These are phyloP conservation scores for Colletotrichum acutatum DNA, from an alignment of 2,329 filamentous ascomycete genomes.

Conservation along the genomic window DNA sequence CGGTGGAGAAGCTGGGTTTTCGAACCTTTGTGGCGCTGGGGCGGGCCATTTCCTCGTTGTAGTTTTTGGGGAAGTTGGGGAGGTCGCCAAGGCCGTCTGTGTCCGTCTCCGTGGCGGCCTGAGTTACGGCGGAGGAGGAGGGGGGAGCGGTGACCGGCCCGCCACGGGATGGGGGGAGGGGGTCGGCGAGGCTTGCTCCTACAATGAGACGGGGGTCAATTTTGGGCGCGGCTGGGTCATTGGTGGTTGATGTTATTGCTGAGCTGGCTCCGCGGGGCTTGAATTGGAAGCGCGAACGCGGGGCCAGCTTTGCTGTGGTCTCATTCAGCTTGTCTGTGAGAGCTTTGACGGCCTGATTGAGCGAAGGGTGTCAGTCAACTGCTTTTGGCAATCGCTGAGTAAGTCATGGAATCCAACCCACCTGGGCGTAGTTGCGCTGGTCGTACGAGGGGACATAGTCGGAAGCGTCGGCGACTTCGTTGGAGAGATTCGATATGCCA, in stretches of 20 bases:
- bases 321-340: conserved; percentile 82
- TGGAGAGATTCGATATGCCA: conserved; percentile 82
- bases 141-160: conserved; percentile 33
- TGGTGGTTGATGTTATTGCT: conserved; percentile 36
- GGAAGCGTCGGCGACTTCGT: conserved; percentile 85
- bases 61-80: conserved; percentile 57
- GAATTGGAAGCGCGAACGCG: conserved; percentile 87
- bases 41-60: conserved; percentile 66
- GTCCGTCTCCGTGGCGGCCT: conserved; percentile 38
- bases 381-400: neutral
- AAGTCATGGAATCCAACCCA: conserved; percentile 47
- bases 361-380: neutral
- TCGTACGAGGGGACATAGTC: conserved; percentile 90
- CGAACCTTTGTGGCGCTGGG: conserved; percentile 55
- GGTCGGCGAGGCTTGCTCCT: conserved; percentile 21
- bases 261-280: conserved; percentile 51
- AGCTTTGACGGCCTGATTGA: conserved; percentile 76
- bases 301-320: conserved; percentile 73
- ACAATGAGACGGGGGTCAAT: conserved; percentile 55
- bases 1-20: conserved; percentile 72
- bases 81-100: conserved; percentile 51
- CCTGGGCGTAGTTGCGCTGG: conserved; percentile 85
- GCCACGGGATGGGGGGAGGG: conserved; percentile 35
- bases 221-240: conserved; percentile 50
- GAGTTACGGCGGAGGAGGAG: no score